Percentiles rank a stretch among this genome's conserved stretches.
Conservation (phyloP, 2,329 filamentous ascomycete genomes). For the Trichoderma lentiforme region DNA sequence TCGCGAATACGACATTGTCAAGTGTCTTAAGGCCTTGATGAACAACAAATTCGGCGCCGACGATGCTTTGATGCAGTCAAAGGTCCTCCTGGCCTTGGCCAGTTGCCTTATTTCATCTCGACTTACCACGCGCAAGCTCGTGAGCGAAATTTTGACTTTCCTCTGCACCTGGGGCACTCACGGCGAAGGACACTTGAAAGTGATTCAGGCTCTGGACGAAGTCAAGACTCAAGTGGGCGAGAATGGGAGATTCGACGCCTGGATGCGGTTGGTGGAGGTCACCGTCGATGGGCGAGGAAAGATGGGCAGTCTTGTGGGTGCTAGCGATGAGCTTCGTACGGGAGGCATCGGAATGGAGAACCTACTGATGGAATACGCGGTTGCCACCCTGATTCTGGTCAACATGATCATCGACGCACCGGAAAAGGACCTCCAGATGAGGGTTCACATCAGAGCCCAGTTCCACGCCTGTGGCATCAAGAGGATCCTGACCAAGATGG, state of each 20-base stretch:
- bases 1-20: conserved; percentile 93
- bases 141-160: conserved; percentile 95
- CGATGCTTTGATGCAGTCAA: conserved; percentile 85
- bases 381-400: conserved; percentile 89
- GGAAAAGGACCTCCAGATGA: conserved; percentile 81
- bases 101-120: conserved; percentile 85
- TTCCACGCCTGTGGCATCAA: conserved; percentile 96
- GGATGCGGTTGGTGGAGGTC: conserved; percentile 98
- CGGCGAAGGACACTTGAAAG: conserved; percentile 85
- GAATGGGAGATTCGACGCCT: conserved; percentile 93
- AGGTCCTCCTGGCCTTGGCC: conserved; percentile 82
- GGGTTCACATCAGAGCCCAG: conserved; percentile 91
- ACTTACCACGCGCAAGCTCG: conserved; percentile 86
- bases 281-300: conserved; percentile 95
- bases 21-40: conserved; percentile 95
- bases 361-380: conserved; percentile 96
- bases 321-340: conserved; percentile 91
- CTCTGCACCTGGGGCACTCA: conserved; percentile 86
- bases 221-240: conserved; percentile 86
- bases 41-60: conserved; percentile 99
- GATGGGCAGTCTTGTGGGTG: conserved; percentile 96
- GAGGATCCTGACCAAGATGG: conserved; percentile 93
- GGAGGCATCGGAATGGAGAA: conserved; percentile 99
- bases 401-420: conserved; percentile 96
- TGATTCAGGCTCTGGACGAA: conserved; percentile 87